Evolutionary conservation across 2,329 filamentous ascomycete genomes (phyloP).

Genomic region (Arthrinium phaeospermum): DNA sequence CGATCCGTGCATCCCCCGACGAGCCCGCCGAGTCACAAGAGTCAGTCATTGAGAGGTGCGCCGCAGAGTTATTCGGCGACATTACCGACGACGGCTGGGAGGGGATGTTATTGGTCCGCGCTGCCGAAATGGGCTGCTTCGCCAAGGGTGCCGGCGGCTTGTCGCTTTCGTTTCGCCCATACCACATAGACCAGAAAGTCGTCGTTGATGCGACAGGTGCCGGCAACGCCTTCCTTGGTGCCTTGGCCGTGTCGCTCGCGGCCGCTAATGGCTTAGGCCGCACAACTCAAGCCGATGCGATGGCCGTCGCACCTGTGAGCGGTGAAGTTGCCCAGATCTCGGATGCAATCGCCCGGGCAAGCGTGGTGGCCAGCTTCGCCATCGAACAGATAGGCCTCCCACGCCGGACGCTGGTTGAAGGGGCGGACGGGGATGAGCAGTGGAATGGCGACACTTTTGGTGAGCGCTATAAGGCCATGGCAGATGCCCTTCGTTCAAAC

Average conservation of each 20-base stretch:
- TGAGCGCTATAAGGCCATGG: not conserved
- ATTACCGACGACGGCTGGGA: constrained; percentile 8
- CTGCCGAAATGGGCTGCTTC: constrained; percentile 39
- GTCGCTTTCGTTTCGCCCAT: constrained; percentile 36
- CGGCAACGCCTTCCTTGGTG: constrained; percentile 44
- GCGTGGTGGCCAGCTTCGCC: constrained; percentile 41
- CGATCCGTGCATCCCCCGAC: constrained; percentile 25
- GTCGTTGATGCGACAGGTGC: constrained; percentile 44
- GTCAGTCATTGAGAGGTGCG: constrained; percentile 25
- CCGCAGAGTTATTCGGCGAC: constrained; percentile 33
- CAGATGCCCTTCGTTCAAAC: not conserved
- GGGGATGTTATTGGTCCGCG: constrained; percentile 34
- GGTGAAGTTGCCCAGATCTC: constrained; percentile 20
- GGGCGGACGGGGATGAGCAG: not conserved
- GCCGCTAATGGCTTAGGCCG: not conserved
- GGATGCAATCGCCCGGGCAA: constrained; percentile 32
- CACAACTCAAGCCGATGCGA: not conserved
- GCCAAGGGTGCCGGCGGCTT: constrained; percentile 28
- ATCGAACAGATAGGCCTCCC: constrained; percentile 40
- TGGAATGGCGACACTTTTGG: not conserved
- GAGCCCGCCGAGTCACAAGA: constrained; percentile 27
- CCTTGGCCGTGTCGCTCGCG: constrained; percentile 35
- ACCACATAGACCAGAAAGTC: constrained; percentile 23
- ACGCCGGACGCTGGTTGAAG: not conserved
- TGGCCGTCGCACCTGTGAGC: not conserved